Evolutionary conservation across 2,329 filamentous ascomycete genomes (phyloP), one percentile per base, ranked within the genome.

Genomic region (Neospermospora avenae): DNA sequence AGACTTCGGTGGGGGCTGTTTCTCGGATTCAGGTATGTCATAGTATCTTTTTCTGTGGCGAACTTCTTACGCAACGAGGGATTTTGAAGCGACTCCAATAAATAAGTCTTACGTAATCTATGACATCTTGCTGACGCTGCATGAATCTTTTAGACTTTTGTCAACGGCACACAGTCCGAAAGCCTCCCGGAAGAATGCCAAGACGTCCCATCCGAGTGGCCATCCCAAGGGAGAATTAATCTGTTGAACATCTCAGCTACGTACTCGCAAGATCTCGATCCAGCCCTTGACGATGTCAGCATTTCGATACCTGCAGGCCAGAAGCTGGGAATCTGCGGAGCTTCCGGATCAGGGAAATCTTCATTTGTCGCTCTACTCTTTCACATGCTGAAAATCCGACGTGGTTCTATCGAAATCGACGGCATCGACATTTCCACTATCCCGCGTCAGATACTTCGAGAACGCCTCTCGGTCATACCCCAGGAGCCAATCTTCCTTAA

Each of bases 401-500:
- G 10, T 68, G 62, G 41, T 25, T 71, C 66, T 1, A 78, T 84
- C 42, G 66, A 59, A 2, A 73, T 84, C 28, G 81, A 84, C 64
- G 75, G 73, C 0, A 56, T 81, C 4, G 75, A 82, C 56, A 71
- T 84, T 14, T 67, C 74, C 10, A 71, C 67, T 1, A 66, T 83
- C 0, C 74, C 77, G 2, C 75, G 75, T 8, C 71, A 78, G 14
- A 69, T 70, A 0, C 68, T 83, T n/a, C 77, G 81, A 18, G 71
- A 75, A 14, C 71, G 75, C 0, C 65, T 77, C 39, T 69, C 71
- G 24, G 69, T 69, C 0, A 67, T 76, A 16, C 64, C 81, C 0
- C 81, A 84, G 69, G 80, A 84, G 45, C 73, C 80, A 0, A 76
- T 81, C 63, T 72, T 81, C 24, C 74, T 83, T 3, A 74, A 76